Base-by-base conservation (phyloP, 2,329 filamentous ascomycete genomes). In the Xylariaceae sp. region DNA sequence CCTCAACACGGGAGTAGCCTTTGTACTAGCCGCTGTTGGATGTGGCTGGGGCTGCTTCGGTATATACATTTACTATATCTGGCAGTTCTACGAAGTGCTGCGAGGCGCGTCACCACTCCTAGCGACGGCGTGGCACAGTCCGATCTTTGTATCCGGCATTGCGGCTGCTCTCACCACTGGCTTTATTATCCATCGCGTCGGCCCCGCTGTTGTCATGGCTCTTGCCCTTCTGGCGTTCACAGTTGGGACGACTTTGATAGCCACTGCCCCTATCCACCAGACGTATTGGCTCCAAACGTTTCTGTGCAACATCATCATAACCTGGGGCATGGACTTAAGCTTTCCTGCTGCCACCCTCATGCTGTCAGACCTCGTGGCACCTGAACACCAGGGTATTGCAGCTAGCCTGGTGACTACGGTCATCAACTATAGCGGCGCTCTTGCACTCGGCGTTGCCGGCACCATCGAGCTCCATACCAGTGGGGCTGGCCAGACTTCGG, bases 381-480 rank as follows among this genome's bases (percentile, higher is more conserved):
- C 46, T 31, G 55, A 59, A 34, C 56, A 61, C 23, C 59, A 61
- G 36, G 59, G 59, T n/a, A 59, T 60, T 34, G 59, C 59, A 7
- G 59, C 59, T 2, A 70, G 66, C 12, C 50, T 80, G 18, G 69
- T 78, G 39, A 74, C 67, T 32, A 78, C 73, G 0, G 61, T 76
- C 31, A 68, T 79, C 27, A 78, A 79, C 51, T 79, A 78, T 51
- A 70, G 65, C 41, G 76, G 78, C 28, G 70, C 68, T 7, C 59
- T 77, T 18, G 71, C 70, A 2, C 60, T 80, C 6, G 75, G 74
- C 0, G 62, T 80, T 38, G 74, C 73, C 0, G 74, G 73, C 0
- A 74, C 70, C 6, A 46, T 59, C 17, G 56, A 56, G 33, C 24
- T 51, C n/a, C 47, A 45, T 21, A 44, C 51, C 6, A 48, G 48